Conservation (phyloP, 805 yeast species). For the Suhomyces kilbournensis region DNA sequence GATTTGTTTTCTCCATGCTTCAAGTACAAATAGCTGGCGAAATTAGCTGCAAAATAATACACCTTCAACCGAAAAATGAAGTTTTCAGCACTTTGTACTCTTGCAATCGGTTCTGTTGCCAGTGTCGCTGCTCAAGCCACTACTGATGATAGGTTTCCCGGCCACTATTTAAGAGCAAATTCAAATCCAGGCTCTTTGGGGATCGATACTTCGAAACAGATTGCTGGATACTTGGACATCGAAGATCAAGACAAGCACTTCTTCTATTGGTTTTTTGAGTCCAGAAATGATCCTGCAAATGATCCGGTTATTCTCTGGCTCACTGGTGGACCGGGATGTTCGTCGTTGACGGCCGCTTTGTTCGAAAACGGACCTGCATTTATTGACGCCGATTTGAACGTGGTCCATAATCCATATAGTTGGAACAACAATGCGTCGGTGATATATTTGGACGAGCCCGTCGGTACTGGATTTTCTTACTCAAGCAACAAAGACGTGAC, state of each 20-base stretch:
- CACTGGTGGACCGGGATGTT: slow-evolving; percentile 33
- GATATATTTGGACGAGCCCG: slow-evolving; percentile 25
- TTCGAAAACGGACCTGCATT: slow-evolving; percentile 29
- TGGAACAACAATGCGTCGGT: slow-evolving; percentile 30
- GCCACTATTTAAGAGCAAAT: background rate
- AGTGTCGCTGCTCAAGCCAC: background rate
- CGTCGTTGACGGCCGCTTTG: slow-evolving; percentile 25
- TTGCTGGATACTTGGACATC: slow-evolving; percentile 38
- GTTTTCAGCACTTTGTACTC: background rate
- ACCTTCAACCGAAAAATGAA: background rate
- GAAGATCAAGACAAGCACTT: slow-evolving; percentile 27
- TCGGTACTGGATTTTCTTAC: slow-evolving; percentile 20
- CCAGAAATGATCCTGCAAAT: slow-evolving; percentile 28
- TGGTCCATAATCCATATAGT: slow-evolving; percentile 23
- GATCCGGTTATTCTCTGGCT: slow-evolving; percentile 33
- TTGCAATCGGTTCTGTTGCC: background rate
- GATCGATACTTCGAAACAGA: slow-evolving; percentile 33
- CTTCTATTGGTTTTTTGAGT: slow-evolving; percentile 31
- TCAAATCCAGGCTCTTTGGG: slow-evolving; percentile 24
- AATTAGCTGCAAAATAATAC: background rate
- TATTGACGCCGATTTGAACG: slow-evolving; percentile 18
- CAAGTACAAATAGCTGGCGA: background rate
- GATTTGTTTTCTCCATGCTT: background rate
- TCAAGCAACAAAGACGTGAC: slow-evolving; percentile 13
- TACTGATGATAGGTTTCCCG: background rate